Percentiles rank a stretch among this genome's conserved stretches.
These are phyloP conservation scores for Aspergillus glaucus DNA, from an alignment of 2,329 filamentous ascomycete genomes.

Conservation along the genomic window DNA sequence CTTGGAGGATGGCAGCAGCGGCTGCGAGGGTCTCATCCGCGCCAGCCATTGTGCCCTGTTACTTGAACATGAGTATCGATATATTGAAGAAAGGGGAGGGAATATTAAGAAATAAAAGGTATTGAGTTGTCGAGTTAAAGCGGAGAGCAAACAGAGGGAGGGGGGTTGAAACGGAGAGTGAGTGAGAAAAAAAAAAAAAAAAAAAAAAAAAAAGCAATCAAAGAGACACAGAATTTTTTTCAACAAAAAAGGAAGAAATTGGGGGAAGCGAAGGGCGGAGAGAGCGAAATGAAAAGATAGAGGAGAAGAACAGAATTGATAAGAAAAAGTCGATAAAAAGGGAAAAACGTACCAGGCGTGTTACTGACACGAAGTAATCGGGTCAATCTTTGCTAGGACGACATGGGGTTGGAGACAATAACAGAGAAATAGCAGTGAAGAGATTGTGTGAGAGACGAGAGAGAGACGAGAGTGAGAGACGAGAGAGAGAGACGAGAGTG, in stretches of 20 bases:
- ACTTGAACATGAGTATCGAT: conserved; percentile 15
- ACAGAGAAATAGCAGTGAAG: no score
- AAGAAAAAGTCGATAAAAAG: neutral
- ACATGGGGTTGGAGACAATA: conserved; percentile 19
- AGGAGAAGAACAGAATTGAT: neutral
- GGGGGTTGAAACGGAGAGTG: neutral
- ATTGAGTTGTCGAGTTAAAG: no score
- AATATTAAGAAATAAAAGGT: neutral
- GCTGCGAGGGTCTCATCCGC: conserved; percentile 44
- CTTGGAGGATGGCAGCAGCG: conserved; percentile 41
- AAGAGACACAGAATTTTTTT: conserved; percentile 3
- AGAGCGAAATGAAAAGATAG: conserved; percentile 4
- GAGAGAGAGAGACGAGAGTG: no score
- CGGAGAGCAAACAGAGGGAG: conserved; percentile 1
- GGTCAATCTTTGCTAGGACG: conserved; percentile 19
- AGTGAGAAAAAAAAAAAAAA: neutral
- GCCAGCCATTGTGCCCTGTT: conserved; percentile 40
- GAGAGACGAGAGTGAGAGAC: no score
- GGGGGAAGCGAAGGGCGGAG: neutral
- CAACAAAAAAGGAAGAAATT: conserved; percentile 3
- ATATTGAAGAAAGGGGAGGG: conserved; percentile 1
- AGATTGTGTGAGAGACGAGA: no score
- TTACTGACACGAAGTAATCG: conserved; percentile 22
- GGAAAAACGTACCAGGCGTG: conserved; percentile 19
- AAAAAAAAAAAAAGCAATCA: neutral